A percentile compares a stretch with the other conserved stretches of the same genome.
Conservation (phyloP, 768 basidiomycete genomes). For the Boletus coccyginus region DNA sequence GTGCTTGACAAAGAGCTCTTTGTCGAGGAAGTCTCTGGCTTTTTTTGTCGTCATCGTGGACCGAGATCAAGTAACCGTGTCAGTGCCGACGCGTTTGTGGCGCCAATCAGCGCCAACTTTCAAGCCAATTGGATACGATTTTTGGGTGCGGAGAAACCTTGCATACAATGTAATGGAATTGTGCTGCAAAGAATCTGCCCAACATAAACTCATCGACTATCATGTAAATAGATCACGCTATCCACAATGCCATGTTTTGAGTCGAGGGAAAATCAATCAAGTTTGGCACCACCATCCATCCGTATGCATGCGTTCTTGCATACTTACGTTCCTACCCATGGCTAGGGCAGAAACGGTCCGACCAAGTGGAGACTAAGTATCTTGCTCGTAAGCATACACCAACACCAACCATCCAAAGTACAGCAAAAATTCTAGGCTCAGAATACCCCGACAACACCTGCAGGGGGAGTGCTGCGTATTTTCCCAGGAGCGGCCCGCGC, state of each 20-base stretch:
- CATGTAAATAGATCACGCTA: too few relatives aligned
- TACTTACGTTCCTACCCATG: too few relatives aligned
- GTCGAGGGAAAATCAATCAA: too few relatives aligned
- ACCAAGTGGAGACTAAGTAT: not conserved
- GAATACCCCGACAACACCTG: not conserved
- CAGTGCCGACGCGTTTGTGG: slow-evolving; percentile 14
- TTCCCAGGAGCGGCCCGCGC: slow-evolving; percentile 1
- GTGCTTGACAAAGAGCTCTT: slow-evolving; percentile 44
- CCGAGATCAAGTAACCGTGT: not conserved
- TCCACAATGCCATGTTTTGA: too few relatives aligned
- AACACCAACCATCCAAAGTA: not conserved
- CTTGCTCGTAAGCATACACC: not conserved
- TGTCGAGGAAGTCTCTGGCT: slow-evolving; percentile 42
- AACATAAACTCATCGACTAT: too few relatives aligned
- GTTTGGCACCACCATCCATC: too few relatives aligned
- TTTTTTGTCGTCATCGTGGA: slow-evolving; percentile 27
- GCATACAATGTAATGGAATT: not conserved
- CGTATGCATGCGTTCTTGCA: too few relatives aligned
- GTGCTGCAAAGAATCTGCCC: too few relatives aligned
- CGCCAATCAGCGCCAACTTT: not conserved
- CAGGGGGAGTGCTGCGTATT: not conserved
- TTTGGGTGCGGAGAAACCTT: too few relatives aligned
- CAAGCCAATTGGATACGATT: too few relatives aligned
- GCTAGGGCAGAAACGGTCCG: not conserved
- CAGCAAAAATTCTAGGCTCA: not conserved